phyloP scores from a whole-genome alignment of 495 filamentous ascomycete species.

The Aspergillus coremiiformis region DNA sequence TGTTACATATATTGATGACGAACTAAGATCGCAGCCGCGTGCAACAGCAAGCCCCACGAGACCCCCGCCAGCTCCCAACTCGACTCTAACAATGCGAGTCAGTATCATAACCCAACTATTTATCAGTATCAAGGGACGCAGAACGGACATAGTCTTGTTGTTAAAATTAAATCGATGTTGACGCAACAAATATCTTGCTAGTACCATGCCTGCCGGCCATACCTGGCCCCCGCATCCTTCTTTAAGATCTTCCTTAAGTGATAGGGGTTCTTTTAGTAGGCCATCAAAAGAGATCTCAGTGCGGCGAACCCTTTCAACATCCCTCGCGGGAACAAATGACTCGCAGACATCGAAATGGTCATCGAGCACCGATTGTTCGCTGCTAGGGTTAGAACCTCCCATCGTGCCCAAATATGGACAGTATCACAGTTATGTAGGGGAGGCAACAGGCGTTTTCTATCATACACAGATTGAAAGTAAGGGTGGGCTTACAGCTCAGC shows the following conservation, averaged over 20 bases:
- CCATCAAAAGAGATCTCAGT: slow-evolving; percentile 64
- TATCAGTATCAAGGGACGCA: background rate
- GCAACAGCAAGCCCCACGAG: slow-evolving; percentile 57
- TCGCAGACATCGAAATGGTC: slow-evolving; percentile 46
- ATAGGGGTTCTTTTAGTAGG: slow-evolving; percentile 59
- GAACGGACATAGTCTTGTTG: slow-evolving; percentile 66
- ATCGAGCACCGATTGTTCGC: background rate
- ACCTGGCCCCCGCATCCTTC: slow-evolving; percentile 86
- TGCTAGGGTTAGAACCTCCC: background rate
- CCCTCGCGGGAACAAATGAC: slow-evolving; percentile 58
- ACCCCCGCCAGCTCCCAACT: slow-evolving; percentile 87
- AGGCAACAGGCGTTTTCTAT: background rate
- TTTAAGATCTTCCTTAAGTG: slow-evolving; percentile 73
- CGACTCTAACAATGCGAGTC: slow-evolving; percentile 51
- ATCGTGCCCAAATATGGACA: background rate
- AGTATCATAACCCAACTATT: background rate
- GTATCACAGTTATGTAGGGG: background rate
- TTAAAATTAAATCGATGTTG: slow-evolving; percentile 53
- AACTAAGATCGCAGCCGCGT: slow-evolving; percentile 27
- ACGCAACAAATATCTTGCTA: slow-evolving; percentile 75
- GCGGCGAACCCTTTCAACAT: slow-evolving; percentile 55
- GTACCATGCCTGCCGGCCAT: slow-evolving; percentile 88
- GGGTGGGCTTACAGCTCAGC: no score
- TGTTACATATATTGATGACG: slow-evolving; percentile 59
- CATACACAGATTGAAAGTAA: no score